These are phyloP conservation scores for Candida gorgasii DNA, from an alignment of 805 yeast species.

Conservation along the genomic window DNA sequence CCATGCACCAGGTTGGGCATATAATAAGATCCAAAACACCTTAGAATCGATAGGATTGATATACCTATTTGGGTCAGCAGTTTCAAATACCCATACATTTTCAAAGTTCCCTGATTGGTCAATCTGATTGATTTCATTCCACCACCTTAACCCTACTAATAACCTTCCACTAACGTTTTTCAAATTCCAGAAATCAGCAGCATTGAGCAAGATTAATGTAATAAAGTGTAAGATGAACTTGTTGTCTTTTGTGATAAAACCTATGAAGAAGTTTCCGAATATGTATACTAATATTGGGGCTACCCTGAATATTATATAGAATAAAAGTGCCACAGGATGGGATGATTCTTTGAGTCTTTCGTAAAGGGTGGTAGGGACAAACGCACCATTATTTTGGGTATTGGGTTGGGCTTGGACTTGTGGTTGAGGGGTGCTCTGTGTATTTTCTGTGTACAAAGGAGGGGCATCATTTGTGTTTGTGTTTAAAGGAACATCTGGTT, in stretches of 20 bases:
- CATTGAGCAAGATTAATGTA: conserved; percentile 67
- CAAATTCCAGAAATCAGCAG: conserved; percentile 92
- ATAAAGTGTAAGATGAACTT: conserved; percentile 78
- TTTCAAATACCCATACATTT: conserved; percentile 84
- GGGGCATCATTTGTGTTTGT: neutral
- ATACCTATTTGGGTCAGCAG: conserved; percentile 68
- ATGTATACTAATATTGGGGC: conserved; percentile 67
- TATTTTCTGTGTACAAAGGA: conserved; percentile 7
- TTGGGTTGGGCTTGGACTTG: conserved; percentile 10
- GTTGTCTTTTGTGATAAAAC: conserved; percentile 36
- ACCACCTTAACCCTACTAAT: conserved; percentile 92
- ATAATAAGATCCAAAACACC: conserved; percentile 81
- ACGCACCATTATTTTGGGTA: neutral
- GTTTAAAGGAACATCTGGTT: conserved; percentile 21
- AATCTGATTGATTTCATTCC: conserved; percentile 68
- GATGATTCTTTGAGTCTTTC: conserved; percentile 61
- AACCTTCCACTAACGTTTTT: conserved; percentile 90
- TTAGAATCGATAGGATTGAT: conserved; percentile 92
- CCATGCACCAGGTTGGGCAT: conserved; percentile 79
- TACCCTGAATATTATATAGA: conserved; percentile 61
- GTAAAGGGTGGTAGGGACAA: conserved; percentile 3
- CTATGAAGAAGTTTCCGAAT: conserved; percentile 68
- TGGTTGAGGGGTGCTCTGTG: conserved; percentile 3
- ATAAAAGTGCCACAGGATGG: conserved; percentile 77
- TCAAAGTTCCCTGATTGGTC: conserved; percentile 56